Evolutionary conservation across 768 basidiomycete genomes (phyloP).

Genomic region (Myochromella boudieri): DNA sequence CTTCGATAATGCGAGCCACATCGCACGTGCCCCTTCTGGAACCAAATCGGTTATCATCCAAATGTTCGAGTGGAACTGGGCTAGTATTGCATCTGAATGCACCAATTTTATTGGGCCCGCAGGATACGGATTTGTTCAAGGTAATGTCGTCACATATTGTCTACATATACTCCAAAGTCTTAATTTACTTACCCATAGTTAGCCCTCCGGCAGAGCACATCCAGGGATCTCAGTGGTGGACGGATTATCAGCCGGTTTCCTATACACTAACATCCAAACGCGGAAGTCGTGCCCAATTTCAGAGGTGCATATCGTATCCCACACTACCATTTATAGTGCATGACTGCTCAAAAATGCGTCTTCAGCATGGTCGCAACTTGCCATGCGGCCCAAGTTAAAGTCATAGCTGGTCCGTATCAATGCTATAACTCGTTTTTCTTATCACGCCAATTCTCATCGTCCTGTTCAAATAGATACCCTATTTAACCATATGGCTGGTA

Average conservation of each 20-base stretch:
- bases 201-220: slow-evolving; percentile 61
- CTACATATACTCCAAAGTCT: neutral
- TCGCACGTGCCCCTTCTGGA: slow-evolving; percentile 23
- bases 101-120: slow-evolving; percentile 64
- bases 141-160: slow-evolving; percentile 27
- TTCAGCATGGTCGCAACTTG: slow-evolving; percentile 48
- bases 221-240: slow-evolving; percentile 67
- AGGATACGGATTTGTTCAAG: slow-evolving; percentile 74
- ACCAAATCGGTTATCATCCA: slow-evolving; percentile 58
- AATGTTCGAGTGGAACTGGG: slow-evolving; percentile 72
- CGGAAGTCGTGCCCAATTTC: slow-evolving; percentile 54
- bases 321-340: slow-evolving; percentile 11
- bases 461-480: slow-evolving; percentile 46
- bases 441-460: too few relatives aligned
- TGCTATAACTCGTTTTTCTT: neutral
- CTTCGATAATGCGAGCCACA: slow-evolving; percentile 4
- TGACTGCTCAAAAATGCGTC: neutral
- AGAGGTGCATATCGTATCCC: slow-evolving; percentile 25
- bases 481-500: slow-evolving; percentile 66
- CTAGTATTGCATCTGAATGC: slow-evolving; percentile 62
- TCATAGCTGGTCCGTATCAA: slow-evolving; percentile 44
- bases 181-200: slow-evolving; percentile 23
- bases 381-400: slow-evolving; percentile 54
- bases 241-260: slow-evolving; percentile 70
- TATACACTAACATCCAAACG: slow-evolving; percentile 67